Conservation (phyloP, 805 yeast species). For the Monosporozyma servazzii region DNA sequence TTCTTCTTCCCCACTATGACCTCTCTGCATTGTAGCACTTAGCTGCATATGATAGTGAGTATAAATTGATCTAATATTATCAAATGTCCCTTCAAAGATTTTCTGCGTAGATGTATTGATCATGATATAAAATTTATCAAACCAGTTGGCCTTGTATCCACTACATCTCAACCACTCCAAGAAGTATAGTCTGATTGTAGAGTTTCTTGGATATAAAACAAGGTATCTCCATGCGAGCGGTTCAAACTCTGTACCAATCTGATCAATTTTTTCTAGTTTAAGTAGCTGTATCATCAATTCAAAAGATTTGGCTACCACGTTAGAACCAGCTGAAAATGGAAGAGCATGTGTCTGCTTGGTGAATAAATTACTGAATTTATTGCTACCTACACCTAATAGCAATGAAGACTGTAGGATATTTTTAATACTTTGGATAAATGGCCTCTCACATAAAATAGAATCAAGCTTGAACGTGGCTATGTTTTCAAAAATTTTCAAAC, state of each 20-base stretch:
- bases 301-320: constrained; percentile 38
- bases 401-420: constrained; percentile 11
- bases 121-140: constrained; percentile 42
- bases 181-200: constrained; percentile 38
- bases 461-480: constrained; percentile 23
- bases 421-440: constrained; percentile 18
- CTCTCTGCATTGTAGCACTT: not conserved
- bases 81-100: constrained; percentile 34
- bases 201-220: constrained; percentile 38
- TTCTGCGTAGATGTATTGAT: constrained; percentile 38
- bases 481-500: constrained; percentile 18
- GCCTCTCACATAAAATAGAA: constrained; percentile 24
- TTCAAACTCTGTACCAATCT: constrained; percentile 40
- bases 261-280: constrained; percentile 41
- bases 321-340: constrained; percentile 37
- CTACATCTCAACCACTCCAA: constrained; percentile 53
- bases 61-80: constrained; percentile 31
- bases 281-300: constrained; percentile 51
- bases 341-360: constrained; percentile 35
- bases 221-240: constrained; percentile 52
- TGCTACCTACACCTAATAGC: constrained; percentile 14
- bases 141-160: constrained; percentile 43
- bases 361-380: constrained; percentile 11
- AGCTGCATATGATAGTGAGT: not conserved
- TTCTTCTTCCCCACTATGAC: constrained; percentile 30